Evolutionary conservation across 257 asterid genomes (phyloP).

Genomic region (Nicotiana tomentosiformis): DNA sequence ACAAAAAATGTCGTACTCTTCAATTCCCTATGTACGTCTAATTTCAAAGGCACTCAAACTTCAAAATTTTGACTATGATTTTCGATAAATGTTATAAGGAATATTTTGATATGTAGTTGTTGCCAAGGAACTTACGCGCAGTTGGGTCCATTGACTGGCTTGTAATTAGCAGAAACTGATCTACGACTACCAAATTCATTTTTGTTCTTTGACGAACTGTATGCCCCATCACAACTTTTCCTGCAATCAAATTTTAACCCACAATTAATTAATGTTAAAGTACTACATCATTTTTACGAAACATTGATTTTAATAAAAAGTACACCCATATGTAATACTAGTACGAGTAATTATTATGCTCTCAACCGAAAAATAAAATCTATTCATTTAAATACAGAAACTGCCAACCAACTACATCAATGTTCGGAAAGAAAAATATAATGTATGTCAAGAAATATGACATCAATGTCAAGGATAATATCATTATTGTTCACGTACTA

Average conservation of each 20-base stretch:
- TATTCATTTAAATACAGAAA: no score
- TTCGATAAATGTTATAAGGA: not conserved
- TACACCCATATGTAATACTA: no score
- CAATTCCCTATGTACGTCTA: not conserved
- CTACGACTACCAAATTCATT: constrained; percentile 36
- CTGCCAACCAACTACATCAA: no score
- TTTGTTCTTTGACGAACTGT: constrained; percentile 40
- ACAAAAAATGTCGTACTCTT: not conserved
- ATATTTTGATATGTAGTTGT: not conserved
- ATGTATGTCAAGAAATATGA: no score
- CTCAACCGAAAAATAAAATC: no score
- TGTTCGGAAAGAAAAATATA: no score
- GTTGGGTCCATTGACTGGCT: constrained; percentile 50
- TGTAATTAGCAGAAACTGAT: constrained; percentile 31
- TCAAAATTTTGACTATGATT: not conserved
- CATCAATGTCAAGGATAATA: no score
- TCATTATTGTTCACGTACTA: no score
- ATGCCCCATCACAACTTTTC: constrained; percentile 61
- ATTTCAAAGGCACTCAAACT: not conserved
- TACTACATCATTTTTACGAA: not conserved
- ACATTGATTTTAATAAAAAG: not conserved
- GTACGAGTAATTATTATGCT: no score
- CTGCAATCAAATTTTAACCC: constrained; percentile 24
- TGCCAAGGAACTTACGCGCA: constrained; percentile 60
- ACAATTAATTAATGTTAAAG: not conserved